A percentile compares a stretch with the other conserved stretches of the same genome.
These are phyloP conservation scores for Hemisphaericaspora xylofermentans DNA, from an alignment of 1,139 yeast species.

Conservation along the genomic window DNA sequence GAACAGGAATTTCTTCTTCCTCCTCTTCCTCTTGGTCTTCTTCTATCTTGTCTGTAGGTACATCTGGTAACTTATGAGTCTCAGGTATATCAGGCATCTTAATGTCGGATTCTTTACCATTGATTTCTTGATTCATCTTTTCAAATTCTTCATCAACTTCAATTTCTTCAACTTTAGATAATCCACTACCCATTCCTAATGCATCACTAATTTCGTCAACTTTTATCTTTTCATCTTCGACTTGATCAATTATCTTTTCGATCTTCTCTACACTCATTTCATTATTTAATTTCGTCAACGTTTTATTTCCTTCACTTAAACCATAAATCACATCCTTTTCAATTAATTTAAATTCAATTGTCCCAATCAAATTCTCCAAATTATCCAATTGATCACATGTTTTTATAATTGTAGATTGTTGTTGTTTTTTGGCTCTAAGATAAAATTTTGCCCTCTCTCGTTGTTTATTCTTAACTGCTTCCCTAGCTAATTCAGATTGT, in stretches of 20 bases:
- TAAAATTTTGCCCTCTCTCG: constrained; percentile 65
- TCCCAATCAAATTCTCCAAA: constrained; percentile 67
- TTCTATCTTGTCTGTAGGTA: constrained; percentile 9
- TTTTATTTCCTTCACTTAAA: constrained; percentile 73
- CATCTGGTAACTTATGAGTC: constrained; percentile 21
- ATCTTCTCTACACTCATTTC: constrained; percentile 79
- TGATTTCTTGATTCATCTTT: constrained; percentile 44
- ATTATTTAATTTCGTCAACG: constrained; percentile 67
- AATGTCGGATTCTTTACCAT: constrained; percentile 17
- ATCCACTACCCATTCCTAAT: constrained; percentile 39
- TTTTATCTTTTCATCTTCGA: constrained; percentile 76
- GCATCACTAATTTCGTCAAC: constrained; percentile 64
- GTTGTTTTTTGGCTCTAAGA: constrained; percentile 77
- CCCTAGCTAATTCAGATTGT: constrained; percentile 58
- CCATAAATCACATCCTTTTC: constrained; percentile 85
- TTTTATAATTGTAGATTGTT: constrained; percentile 62
- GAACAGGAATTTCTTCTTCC: constrained; percentile 9
- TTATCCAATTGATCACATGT: constrained; percentile 79
- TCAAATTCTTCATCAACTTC: constrained; percentile 69
- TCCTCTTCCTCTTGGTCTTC: constrained; percentile 9
- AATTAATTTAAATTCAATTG: constrained; percentile 84
- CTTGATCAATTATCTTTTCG: constrained; percentile 81
- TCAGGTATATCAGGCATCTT: constrained; percentile 22
- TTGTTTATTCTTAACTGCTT: constrained; percentile 55
- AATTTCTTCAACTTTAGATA: constrained; percentile 57